phyloP scores from a whole-genome alignment of 176 grass and related monocot species.

The Oryza officinalis region DNA sequence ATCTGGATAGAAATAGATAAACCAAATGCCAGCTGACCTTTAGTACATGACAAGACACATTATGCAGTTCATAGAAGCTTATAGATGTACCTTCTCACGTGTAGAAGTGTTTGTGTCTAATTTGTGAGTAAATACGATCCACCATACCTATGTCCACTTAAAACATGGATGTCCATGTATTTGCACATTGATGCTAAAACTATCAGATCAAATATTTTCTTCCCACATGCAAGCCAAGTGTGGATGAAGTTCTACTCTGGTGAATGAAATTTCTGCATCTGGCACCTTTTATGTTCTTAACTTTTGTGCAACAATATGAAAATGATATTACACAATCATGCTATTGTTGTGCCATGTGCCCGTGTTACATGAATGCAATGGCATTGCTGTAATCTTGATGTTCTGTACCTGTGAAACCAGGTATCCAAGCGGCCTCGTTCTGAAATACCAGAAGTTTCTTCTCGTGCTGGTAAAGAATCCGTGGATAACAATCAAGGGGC shows the following conservation, averaged over 20 bases:
- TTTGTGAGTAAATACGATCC: conserved; percentile 15
- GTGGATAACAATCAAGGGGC: conserved; percentile 47
- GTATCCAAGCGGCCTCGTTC: conserved; percentile 64
- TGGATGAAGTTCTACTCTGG: conserved; percentile 9
- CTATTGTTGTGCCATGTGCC: not conserved
- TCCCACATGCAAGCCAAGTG: not conserved
- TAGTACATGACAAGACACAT: not conserved
- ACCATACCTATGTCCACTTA: not conserved
- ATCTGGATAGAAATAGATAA: conserved; percentile 26
- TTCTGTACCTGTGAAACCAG: conserved; percentile 53
- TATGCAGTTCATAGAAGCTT: not conserved
- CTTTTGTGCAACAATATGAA: not conserved
- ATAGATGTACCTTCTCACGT: not conserved
- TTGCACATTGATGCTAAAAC: conserved; percentile 21
- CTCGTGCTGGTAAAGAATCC: conserved; percentile 65
- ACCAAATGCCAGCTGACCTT: not conserved
- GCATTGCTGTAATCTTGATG: conserved; percentile 12
- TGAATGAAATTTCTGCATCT: conserved; percentile 32
- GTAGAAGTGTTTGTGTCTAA: conserved; percentile 6
- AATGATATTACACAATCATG: not conserved
- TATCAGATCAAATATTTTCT: conserved; percentile 9
- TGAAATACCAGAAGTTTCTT: conserved; percentile 56
- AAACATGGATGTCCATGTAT: not conserved
- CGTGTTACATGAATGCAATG: not conserved
- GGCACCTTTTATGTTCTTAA: not conserved